Evolutionary conservation across 176 grass and related monocot species (phyloP), one percentile per base, ranked within the genome.

Genomic region (Aegilops bicornis): DNA sequence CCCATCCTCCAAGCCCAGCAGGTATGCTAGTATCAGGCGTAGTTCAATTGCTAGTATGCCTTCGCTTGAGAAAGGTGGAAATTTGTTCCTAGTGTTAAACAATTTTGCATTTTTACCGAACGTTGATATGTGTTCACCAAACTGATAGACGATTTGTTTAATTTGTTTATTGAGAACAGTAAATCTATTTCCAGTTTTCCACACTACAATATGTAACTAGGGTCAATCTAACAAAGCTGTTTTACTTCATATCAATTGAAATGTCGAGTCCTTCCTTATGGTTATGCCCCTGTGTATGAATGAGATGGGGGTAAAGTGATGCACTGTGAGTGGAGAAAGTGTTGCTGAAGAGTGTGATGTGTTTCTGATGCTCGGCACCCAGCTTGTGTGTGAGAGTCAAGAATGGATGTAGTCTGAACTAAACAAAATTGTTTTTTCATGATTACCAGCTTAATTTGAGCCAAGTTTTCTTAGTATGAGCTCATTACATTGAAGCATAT

Each of bases 1-100:
- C 76, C 76, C 1, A 80, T 89, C 33, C 76, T 80, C 43, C 82
- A 74, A 31, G 68, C 35, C 68, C 77, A 31, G 12, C 75, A 80
- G 68, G 82, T 89, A 74, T 16, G 56, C 0, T 58, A 58, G 71
- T 77, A 79, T 79, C 30, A n/a, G 32, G 27, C 47, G 16, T 25
- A 50, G 7, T 29, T 75, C 42, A 25, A 1, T 75, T 50, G 39
- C 71, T 80, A 66, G 23, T 63, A 8, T 66, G 42, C 36, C 3
- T 10, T 72, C 14, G 50, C 15, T 66, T 73, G 50, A 69, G 23
- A 62, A 78, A 6, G 35, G 24, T 69, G 29, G 6, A 82, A 42
- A 5, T 64, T 78, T 73, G 33, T 82, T 82, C 15, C 40, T 32
- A 40, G 58, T 31, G 43, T 82, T 59, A 37, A 33, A 59, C 42